Conservation (phyloP, 805 yeast genomes). For the Sungouiella thailandica region DNA sequence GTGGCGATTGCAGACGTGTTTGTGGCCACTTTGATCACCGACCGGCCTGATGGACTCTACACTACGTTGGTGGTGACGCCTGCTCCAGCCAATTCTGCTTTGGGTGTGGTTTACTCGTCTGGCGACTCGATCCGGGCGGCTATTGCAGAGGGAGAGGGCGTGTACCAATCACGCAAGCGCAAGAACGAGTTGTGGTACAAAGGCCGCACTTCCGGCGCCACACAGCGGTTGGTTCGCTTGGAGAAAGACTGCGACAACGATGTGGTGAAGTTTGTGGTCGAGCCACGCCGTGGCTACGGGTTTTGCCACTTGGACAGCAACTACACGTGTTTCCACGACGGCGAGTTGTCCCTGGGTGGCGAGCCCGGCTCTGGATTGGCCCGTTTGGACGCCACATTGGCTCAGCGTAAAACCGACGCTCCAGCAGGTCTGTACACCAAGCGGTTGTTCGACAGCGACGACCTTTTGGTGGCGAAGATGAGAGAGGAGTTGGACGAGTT, state of each 20-base stretch:
- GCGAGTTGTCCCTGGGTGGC: constrained; percentile 23
- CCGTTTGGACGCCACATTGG: constrained; percentile 62
- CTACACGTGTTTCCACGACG: constrained; percentile 64
- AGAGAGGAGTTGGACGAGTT: constrained; percentile 96
- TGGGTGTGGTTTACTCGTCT: constrained; percentile 92
- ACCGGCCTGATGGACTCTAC: constrained; percentile 80
- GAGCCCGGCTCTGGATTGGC: constrained; percentile 62
- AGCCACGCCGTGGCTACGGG: constrained; percentile 73
- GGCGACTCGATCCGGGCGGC: constrained; percentile 77
- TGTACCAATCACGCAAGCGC: constrained; percentile 82
- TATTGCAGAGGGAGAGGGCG: constrained; percentile 76
- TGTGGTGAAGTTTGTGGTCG: constrained; percentile 80
- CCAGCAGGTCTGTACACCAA: constrained; percentile 95
- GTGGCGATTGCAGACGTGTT: constrained; percentile 43
- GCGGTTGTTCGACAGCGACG: constrained; percentile 75
- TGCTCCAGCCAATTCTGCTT: constrained; percentile 44
- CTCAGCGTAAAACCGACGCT: constrained; percentile 58
- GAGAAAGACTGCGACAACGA: constrained; percentile 90
- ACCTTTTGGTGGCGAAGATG: constrained; percentile 76
- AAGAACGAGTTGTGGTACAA: constrained; percentile 88
- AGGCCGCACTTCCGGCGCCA: constrained; percentile 95
- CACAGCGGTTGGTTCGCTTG: constrained; percentile 66
- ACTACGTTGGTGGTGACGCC: constrained; percentile 79
- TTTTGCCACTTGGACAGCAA: constrained; percentile 84
- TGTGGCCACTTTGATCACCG: constrained; percentile 58